phyloP scores from a whole-genome alignment of 306 rosid genomes.

The Prunus kanzakura region DNA sequence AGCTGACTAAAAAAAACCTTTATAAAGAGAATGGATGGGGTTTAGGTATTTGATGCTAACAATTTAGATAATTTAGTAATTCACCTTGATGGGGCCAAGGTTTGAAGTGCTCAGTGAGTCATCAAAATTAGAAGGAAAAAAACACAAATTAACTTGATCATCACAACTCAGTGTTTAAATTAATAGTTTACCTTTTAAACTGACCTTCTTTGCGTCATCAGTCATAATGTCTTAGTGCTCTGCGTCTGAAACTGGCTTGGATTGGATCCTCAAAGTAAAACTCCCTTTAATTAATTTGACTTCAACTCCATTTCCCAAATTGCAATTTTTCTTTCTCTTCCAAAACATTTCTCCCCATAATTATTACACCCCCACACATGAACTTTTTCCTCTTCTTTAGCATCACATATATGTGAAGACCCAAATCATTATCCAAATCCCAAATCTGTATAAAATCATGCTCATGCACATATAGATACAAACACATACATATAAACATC shows the following conservation, averaged over 20 bases:
- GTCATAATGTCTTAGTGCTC: conserved; percentile 36
- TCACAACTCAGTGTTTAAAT: conserved; percentile 27
- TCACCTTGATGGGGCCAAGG: conserved; percentile 32
- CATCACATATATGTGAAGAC: conserved; percentile 8
- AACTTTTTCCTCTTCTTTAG: conserved; percentile 6
- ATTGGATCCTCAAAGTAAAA: conserved; percentile 28
- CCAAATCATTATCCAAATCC: conserved; percentile 28
- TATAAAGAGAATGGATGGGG: conserved; percentile 14
- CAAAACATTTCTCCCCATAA: conserved; percentile 9
- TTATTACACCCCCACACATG: conserved; percentile 19
- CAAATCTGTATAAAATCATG: not conserved
- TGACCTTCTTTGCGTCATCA: conserved; percentile 52
- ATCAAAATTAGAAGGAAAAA: conserved; percentile 23
- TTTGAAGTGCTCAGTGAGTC: conserved; percentile 63
- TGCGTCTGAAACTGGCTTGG: conserved; percentile 35
- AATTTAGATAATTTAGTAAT: conserved; percentile 7
- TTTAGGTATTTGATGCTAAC: conserved; percentile 45
- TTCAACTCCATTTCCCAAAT: conserved; percentile 15
- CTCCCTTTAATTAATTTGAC: conserved; percentile 36
- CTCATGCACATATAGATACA: conserved; percentile 19
- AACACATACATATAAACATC: not conserved
- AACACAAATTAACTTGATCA: conserved; percentile 22
- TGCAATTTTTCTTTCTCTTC: not conserved
- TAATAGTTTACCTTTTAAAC: conserved; percentile 52
- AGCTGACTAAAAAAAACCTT: conserved; percentile 5